phyloP scores from a whole-genome alignment of 805 yeast species.

The Citeromyces nyonsensis region DNA sequence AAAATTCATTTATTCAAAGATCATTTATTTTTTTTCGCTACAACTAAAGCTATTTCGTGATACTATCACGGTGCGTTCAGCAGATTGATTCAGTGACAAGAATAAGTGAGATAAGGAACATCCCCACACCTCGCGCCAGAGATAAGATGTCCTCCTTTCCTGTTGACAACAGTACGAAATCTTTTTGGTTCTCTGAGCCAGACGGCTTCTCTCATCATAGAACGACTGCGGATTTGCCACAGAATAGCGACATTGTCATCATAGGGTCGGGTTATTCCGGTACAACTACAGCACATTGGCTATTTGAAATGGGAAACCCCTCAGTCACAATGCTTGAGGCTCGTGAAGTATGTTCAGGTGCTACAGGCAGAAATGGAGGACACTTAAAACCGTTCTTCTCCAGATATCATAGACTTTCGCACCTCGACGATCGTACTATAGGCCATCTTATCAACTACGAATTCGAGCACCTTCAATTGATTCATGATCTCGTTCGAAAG shows the following conservation, averaged over 20 bases:
- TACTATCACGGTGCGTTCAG: too few species aligned
- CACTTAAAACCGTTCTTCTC: constrained; percentile 23
- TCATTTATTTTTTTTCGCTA: too few species aligned
- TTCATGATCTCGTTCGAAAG: constrained; percentile 16
- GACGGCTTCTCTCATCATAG: constrained; percentile 8
- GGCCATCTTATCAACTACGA: constrained; percentile 22
- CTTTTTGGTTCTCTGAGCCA: constrained; percentile 6
- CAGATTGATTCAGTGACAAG: too few species aligned
- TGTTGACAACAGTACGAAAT: neutral
- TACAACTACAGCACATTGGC: constrained; percentile 19
- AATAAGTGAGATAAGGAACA: too few species aligned
- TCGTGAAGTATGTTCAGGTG: constrained; percentile 20
- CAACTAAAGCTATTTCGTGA: too few species aligned
- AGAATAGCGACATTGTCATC: constrained; percentile 19
- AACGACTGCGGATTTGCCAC: constrained; percentile 15
- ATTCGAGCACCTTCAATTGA: constrained; percentile 14
- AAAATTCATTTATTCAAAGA: too few species aligned
- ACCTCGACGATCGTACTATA: constrained; percentile 12
- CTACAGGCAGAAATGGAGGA: constrained; percentile 34
- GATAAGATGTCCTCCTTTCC: neutral
- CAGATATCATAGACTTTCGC: constrained; percentile 5
- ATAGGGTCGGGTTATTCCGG: constrained; percentile 33
- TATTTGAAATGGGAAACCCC: constrained; percentile 8
- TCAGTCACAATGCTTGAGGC: constrained; percentile 15
- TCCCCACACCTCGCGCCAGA: too few species aligned